phyloP scores from a whole-genome alignment of 2,329 filamentous ascomycete genomes.

The Trichoderma sp. region DNA sequence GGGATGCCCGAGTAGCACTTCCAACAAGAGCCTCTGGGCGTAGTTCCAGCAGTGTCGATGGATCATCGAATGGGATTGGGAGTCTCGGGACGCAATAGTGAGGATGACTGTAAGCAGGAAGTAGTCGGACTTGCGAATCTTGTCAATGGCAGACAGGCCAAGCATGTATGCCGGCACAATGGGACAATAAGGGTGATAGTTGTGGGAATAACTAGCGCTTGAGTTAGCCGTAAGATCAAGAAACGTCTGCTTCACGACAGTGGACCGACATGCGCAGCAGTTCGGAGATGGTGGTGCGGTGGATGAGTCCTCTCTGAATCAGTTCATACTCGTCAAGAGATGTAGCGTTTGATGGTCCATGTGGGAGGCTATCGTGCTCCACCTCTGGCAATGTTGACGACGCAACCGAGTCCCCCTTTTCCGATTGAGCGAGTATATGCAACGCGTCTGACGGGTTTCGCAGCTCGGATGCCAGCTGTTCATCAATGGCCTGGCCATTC shows the following conservation, averaged over 20 bases:
- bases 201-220: not conserved
- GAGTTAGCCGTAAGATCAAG: not conserved
- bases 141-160: constrained; percentile 1
- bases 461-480: constrained; percentile 6
- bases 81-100: constrained; percentile 15
- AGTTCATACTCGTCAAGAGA: constrained; percentile 3
- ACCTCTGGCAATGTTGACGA: not conserved
- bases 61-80: not conserved
- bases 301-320: not conserved
- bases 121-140: not conserved
- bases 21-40: not conserved
- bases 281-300: not conserved
- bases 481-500: not conserved
- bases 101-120: constrained; percentile 9
- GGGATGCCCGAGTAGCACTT: constrained; percentile 3
- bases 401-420: not conserved
- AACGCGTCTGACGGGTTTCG: constrained; percentile 14
- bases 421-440: constrained; percentile 15
- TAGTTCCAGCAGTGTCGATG: constrained; percentile 13
- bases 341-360: not conserved
- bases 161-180: constrained; percentile 14
- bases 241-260: not conserved
- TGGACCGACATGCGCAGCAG: not conserved
- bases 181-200: constrained; percentile 15
- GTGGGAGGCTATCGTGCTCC: not conserved